Base-by-base conservation (phyloP, 352 stramenopile genomes). In the Thalassiosira tumida region DNA sequence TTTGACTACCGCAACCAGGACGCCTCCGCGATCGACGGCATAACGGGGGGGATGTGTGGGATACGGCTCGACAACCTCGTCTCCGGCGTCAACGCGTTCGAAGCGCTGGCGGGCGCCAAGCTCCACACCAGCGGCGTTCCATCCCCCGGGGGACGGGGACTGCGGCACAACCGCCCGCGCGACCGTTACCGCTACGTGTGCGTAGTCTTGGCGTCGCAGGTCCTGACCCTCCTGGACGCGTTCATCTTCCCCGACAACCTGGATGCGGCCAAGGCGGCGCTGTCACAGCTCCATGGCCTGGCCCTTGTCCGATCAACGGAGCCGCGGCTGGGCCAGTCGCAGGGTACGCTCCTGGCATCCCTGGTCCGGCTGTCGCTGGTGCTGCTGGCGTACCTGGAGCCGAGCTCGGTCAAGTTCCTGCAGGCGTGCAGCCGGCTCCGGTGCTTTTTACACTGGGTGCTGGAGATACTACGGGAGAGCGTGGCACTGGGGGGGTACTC, bases 181-280 rank as follows among this genome's bases (percentile, higher is more conserved):
- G 83, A 94, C 69, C 62, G 94, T 51, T 65, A 95, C 81, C 84
- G 91, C 38, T 92, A 95, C 75, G 81, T 96, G 38, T 96, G 82
- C 50, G 92, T 96, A 35, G 94, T 93, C 31, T 54, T 97, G 41
- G 81, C 95, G 67, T 93, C 87, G 1, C 95, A 97, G 82, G 80
- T 96, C 13, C 79, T 97, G 51, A 93, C 93, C 37, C 79, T 97
- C 3, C 83, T 97, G 0, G 96, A 97, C 92, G 93, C 95, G 38
- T 97, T 97, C 47, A 96, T 97, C 43, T 97, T 97, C 64, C 95
- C 95, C 13, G 95, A 97, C 41, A 95, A 94, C 70, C 86, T 97
- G 17, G 96, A 97, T 78, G 85, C 88, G 40, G 79, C 82, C 13
- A 83, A 90, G 26, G 86, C 93, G 51, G 76, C 90, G 33, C n/a